A percentile compares a stretch with the other conserved stretches of the same genome.
Evolutionary conservation across 106 monocot genomes (phyloP).

Genomic region (Gastrodia elata): DNA sequence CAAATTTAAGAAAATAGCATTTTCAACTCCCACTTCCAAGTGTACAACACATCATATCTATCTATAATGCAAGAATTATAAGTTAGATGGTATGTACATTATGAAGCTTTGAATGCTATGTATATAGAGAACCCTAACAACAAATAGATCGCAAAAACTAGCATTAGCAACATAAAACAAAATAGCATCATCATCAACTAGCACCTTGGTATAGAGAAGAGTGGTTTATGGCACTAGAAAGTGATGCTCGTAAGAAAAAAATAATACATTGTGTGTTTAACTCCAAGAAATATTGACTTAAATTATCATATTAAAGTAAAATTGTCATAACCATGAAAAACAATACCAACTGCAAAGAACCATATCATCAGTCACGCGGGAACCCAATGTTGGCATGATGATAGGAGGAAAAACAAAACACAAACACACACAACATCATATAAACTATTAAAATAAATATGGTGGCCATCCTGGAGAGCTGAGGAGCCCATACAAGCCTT

Average conservation of each 20-base stretch:
- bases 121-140: background rate
- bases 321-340: background rate
- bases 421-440: background rate
- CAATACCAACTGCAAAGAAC: background rate
- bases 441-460: background rate
- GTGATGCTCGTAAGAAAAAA: background rate
- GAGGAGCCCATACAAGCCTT: background rate
- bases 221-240: background rate
- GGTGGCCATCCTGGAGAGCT: background rate
- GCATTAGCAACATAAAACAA: background rate
- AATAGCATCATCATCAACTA: background rate
- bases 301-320: background rate
- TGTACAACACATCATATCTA: too few species aligned
- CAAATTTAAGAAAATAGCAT: too few species aligned
- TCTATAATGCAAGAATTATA: too few species aligned
- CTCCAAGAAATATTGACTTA: background rate
- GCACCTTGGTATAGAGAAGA: background rate
- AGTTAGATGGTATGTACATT: too few species aligned
- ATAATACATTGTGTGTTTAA: too few species aligned
- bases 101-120: too few species aligned
- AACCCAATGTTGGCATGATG: background rate
- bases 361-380: background rate
- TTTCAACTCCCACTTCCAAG: too few species aligned
- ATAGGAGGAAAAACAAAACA: background rate
- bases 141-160: background rate